Evolutionary conservation across 2,329 filamentous ascomycete genomes (phyloP).

Genomic region (Cryphonectria carpinicola): DNA sequence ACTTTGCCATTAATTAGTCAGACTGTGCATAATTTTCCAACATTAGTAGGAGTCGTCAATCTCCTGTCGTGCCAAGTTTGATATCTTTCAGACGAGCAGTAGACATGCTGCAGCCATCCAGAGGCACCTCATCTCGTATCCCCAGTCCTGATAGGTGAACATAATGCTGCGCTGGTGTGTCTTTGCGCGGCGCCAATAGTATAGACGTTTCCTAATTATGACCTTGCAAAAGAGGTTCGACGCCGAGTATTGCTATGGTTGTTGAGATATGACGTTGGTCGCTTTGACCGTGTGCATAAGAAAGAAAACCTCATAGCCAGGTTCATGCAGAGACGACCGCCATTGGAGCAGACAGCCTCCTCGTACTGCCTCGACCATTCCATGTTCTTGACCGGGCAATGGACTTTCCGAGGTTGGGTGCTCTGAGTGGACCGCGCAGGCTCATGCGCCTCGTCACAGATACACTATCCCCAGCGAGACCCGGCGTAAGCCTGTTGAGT

Average conservation of each 20-base stretch:
- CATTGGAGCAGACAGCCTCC: conserved; percentile 4
- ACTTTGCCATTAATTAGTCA: not conserved
- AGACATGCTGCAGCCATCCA: conserved; percentile 20
- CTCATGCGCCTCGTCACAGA: conserved; percentile 18
- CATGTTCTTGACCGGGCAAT: not conserved
- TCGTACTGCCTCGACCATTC: conserved; percentile 1
- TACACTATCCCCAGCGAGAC: not conserved
- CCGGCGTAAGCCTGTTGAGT: not conserved
- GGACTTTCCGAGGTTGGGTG: not conserved
- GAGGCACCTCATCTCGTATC: conserved; percentile 7
- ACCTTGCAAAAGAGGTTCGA: not conserved
- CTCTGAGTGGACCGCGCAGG: not conserved
- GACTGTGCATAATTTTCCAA: conserved; percentile 16
- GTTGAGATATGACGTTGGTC: not conserved
- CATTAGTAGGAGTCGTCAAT: not conserved
- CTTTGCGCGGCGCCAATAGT: not conserved
- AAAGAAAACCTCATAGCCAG: not conserved
- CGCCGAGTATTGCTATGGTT: not conserved
- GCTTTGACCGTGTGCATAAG: not conserved
- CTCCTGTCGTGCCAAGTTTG: not conserved
- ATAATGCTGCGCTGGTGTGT: conserved; percentile 7
- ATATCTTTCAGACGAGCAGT: conserved; percentile 6
- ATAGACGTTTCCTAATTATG: not conserved
- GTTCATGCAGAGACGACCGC: not conserved
- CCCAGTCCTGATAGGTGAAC: not conserved